Conservation (phyloP, 805 yeast genomes). For the Ogataea ganodermae region DNA sequence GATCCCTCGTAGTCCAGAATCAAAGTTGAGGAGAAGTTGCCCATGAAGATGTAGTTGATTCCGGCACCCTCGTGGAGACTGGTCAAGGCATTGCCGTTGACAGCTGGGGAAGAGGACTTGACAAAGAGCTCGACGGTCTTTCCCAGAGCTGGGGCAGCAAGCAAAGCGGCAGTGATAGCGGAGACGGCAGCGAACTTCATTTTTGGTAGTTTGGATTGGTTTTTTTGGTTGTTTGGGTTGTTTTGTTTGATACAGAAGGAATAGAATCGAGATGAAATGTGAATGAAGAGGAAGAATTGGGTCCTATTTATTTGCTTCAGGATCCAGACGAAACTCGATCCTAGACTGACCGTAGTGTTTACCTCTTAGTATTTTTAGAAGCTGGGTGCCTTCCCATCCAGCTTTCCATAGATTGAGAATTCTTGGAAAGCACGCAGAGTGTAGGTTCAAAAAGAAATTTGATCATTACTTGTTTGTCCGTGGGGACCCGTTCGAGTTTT, state of each 20-base stretch:
- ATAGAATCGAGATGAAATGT: neutral
- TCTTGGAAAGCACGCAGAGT: too few species aligned
- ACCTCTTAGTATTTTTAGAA: slow-evolving; percentile 4
- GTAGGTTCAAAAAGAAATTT: too few species aligned
- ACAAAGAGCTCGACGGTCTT: slow-evolving; percentile 28
- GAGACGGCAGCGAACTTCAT: slow-evolving; percentile 22
- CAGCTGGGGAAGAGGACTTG: slow-evolving; percentile 29
- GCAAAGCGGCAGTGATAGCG: slow-evolving; percentile 14
- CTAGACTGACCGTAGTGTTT: neutral
- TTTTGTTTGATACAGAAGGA: neutral
- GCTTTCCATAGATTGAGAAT: too few species aligned
- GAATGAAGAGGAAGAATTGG: neutral
- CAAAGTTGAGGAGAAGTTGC: slow-evolving; percentile 18
- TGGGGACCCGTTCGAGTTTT: neutral
- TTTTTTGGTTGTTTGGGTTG: neutral
- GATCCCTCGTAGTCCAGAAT: slow-evolving; percentile 26
- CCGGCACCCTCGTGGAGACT: slow-evolving; percentile 49
- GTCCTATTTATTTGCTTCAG: neutral
- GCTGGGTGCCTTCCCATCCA: neutral
- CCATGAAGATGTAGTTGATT: slow-evolving; percentile 41
- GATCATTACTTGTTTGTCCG: neutral
- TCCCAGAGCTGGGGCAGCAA: slow-evolving; percentile 16
- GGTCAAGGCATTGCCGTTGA: slow-evolving; percentile 35
- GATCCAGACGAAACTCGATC: neutral
- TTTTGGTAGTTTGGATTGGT: neutral